A percentile compares a stretch with the other conserved stretches of the same genome.
Conservation (phyloP, 2,329 filamentous ascomycete species). For the Alternaria conjuncta region DNA sequence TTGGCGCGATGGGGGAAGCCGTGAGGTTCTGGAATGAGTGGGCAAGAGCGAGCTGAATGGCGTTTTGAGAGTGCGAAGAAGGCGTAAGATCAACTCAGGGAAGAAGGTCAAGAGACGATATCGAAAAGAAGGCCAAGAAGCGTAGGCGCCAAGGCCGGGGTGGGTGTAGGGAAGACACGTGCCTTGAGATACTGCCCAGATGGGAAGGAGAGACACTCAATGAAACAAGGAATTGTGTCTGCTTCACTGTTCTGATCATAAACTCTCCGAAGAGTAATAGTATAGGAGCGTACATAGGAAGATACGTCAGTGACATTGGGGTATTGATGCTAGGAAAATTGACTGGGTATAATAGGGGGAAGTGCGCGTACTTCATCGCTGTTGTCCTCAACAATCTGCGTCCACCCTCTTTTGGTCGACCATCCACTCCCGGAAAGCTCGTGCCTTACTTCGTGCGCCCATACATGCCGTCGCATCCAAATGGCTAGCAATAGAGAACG, state of each 20-base stretch:
- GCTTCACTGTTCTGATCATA: background rate
- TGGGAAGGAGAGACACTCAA: background rate
- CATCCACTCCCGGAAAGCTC: slow-evolving; percentile 27
- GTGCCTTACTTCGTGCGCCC: slow-evolving; percentile 20
- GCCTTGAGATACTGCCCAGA: background rate
- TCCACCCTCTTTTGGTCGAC: slow-evolving; percentile 7
- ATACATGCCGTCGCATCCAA: slow-evolving; percentile 19
- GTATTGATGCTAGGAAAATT: background rate
- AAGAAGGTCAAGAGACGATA: background rate
- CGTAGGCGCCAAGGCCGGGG: background rate
- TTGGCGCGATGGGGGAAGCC: background rate
- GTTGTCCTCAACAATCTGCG: background rate
- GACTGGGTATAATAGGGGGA: background rate
- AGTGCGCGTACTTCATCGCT: background rate
- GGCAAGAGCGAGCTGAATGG: background rate
- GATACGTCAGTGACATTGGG: background rate
- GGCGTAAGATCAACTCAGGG: background rate
- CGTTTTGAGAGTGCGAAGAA: background rate
- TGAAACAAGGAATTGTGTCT: background rate
- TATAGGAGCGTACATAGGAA: background rate
- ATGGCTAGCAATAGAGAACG: slow-evolving; percentile 31
- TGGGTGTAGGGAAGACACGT: background rate
- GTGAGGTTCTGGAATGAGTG: background rate
- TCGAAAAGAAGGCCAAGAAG: background rate
- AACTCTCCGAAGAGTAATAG: background rate